phyloP scores from a whole-genome alignment of 2,329 filamentous ascomycete species.

The Trichoderma atroviride region DNA sequence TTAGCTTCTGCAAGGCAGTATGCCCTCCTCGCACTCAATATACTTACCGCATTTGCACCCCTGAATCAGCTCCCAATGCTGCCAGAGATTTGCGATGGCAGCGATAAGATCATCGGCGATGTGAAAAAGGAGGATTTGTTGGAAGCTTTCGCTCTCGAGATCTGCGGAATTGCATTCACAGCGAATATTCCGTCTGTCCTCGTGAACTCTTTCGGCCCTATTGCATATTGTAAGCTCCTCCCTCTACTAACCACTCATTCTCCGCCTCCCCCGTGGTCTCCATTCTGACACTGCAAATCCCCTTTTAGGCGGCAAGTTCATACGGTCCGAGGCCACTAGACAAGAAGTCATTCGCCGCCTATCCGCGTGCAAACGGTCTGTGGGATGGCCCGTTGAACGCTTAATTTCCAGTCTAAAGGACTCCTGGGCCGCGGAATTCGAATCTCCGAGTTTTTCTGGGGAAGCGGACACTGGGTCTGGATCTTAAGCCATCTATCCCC shows the following conservation, averaged over 20 bases:
- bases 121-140: constrained; percentile 35
- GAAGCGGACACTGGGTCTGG: constrained; percentile 20
- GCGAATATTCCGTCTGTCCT: constrained; percentile 46
- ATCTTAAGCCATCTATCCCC: constrained; percentile 18
- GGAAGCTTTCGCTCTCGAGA: constrained; percentile 40
- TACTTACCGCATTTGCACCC: constrained; percentile 35
- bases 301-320: constrained; percentile 37
- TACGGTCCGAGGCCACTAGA: constrained; percentile 34
- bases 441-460: constrained; percentile 8
- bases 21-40: constrained; percentile 41
- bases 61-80: constrained; percentile 24
- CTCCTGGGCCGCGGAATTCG: constrained; percentile 33
- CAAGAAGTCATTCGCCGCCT: constrained; percentile 41
- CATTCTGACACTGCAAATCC: not conserved
- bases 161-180: constrained; percentile 51
- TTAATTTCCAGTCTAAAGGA: constrained; percentile 38
- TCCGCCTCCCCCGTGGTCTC: not conserved
- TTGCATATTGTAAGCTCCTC: constrained; percentile 46
- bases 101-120: not conserved
- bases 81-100: not conserved
- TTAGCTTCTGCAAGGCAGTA: constrained; percentile 50
- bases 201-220: constrained; percentile 53
- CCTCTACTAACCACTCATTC: not conserved
- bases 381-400: constrained; percentile 45
- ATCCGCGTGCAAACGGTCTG: constrained; percentile 39